phyloP scores from a whole-genome alignment of 108 stramenopile species.

The Discostella pseudostelligera region DNA sequence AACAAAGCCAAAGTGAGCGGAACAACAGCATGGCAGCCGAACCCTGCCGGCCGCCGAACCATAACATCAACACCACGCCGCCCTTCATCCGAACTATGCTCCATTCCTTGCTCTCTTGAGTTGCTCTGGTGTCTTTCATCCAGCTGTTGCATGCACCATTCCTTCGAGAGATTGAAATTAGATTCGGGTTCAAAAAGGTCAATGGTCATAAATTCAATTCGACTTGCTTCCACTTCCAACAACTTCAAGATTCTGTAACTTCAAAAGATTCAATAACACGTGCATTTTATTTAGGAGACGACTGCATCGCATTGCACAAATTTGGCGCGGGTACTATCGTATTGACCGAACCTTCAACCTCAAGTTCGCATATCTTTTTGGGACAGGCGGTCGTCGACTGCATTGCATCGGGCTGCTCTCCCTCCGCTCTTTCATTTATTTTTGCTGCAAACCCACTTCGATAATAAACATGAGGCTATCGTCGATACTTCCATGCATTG shows the following conservation, averaged over 20 bases:
- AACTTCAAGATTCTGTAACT: too few relatives aligned
- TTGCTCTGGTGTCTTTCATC: neutral
- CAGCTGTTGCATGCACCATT: neutral
- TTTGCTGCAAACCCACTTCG: too few relatives aligned
- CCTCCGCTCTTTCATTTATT: too few relatives aligned
- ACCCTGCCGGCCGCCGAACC: too few relatives aligned
- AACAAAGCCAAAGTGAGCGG: too few relatives aligned
- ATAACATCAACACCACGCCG: too few relatives aligned
- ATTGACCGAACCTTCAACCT: neutral
- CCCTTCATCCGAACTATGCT: too few relatives aligned
- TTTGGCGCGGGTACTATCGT: neutral
- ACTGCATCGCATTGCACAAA: neutral
- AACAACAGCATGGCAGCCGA: too few relatives aligned
- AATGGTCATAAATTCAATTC: neutral
- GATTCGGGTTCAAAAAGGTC: neutral
- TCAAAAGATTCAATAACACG: neutral
- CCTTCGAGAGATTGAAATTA: neutral
- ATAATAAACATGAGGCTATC: neutral
- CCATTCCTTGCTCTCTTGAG: too few relatives aligned
- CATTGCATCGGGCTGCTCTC: too few relatives aligned
- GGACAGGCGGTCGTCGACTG: too few relatives aligned
- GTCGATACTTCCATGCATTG: slow-evolving; percentile 6
- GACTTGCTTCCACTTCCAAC: neutral
- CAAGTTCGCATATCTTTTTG: neutral
- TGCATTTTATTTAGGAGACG: neutral